Percentiles rank a stretch among this genome's conserved stretches.
These are phyloP conservation scores for Quercus phellos DNA, from an alignment of 331 rosid genomes.

Conservation along the genomic window DNA sequence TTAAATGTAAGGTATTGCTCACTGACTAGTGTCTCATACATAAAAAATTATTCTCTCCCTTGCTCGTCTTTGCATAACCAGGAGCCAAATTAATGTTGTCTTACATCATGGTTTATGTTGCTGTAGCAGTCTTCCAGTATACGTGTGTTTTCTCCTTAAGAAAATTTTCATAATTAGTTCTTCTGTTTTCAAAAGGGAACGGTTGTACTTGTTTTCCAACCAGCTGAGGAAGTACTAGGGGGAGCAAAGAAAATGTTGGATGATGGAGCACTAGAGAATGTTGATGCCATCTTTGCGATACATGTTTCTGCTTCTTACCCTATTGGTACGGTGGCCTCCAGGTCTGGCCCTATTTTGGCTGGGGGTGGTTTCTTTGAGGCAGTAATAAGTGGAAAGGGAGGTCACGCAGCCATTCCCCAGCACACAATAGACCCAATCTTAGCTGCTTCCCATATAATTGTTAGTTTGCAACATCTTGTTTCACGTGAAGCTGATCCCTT, in stretches of 20 bases:
- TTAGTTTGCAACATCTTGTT: constrained; percentile 76
- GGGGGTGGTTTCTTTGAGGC: constrained; percentile 75
- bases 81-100: not conserved
- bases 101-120: not conserved
- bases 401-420: constrained; percentile 82
- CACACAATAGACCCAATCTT: constrained; percentile 71
- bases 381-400: constrained; percentile 68
- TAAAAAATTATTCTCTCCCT: too few relatives aligned
- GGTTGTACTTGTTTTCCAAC: constrained; percentile 74
- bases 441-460: constrained; percentile 66
- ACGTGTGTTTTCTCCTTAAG: not conserved
- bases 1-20: too few relatives aligned
- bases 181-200: constrained; percentile 49
- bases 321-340: constrained; percentile 52
- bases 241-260: constrained; percentile 69
- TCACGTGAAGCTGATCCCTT: constrained; percentile 83
- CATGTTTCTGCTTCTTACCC: constrained; percentile 27
- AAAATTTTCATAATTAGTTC: not conserved
- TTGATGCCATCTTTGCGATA: constrained; percentile 64
- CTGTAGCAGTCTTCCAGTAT: not conserved
- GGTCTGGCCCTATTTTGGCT: constrained; percentile 58
- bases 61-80: not conserved
- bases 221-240: constrained; percentile 78
- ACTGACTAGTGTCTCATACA: too few relatives aligned
- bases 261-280: constrained; percentile 46